Base-by-base conservation (phyloP, 805 yeast species). In the Blastobotrys peoriensis region DNA sequence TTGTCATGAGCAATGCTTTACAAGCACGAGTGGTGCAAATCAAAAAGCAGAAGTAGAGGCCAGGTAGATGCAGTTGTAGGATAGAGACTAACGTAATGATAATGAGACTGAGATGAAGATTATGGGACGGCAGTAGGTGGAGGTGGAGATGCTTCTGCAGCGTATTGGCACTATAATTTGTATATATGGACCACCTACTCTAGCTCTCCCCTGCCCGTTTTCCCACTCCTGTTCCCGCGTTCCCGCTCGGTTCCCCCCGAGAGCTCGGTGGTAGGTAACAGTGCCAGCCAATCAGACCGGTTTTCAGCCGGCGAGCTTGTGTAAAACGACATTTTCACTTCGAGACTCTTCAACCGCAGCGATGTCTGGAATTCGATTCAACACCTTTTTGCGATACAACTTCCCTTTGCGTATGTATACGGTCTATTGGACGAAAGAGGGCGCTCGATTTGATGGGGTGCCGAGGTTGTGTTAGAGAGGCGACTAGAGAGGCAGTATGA, bases 1-100 rank as follows among this genome's bases (percentile, higher is more conserved):
- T 44, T 18, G 59, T 55, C 13, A 50, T 55, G 57, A 52, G 52
- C 9, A 50, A 50, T 28, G 59, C 57, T 15, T 36, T 55, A 19
- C 45, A 47, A 18, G 46, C 46, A 6, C 41, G 59, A 13, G 38
- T 41, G 38, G 35, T 40, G 15, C 56, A 55, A 30, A 44, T 54
- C 9, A 38, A 37, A 17, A 20, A 19, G 10, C 30, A 25, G 13
- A 36, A 5, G n/a, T n/a, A n/a, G n/a, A n/a, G n/a, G n/a, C n/a
- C n/a, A n/a, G n/a, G n/a, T n/a, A n/a, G n/a, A n/a, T n/a, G n/a
- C n/a, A n/a, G n/a, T n/a, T n/a, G n/a, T n/a, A n/a, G n/a, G n/a
- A n/a, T n/a, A n/a, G n/a, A n/a, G n/a, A n/a, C n/a, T n/a, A n/a
- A n/a, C n/a, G 41, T 23, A 18, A 5, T 18, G 20, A 28, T 16